Conservation (phyloP, 2,329 filamentous ascomycete genomes). For the Ophiostoma ips region DNA sequence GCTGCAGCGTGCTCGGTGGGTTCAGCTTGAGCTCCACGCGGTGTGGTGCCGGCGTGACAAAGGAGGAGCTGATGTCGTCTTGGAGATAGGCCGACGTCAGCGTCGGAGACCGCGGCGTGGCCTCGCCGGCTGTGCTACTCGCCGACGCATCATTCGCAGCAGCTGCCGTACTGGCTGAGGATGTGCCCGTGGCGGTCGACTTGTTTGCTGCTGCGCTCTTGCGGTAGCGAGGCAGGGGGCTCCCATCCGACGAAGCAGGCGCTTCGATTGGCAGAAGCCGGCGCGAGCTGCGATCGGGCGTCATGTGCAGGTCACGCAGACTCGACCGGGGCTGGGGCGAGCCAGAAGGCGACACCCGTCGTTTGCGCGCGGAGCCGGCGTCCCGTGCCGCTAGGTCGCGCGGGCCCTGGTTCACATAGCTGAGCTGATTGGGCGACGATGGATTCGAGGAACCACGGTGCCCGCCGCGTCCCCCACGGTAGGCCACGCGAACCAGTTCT, state of each 20-base stretch:
- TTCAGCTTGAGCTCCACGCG: slow-evolving; percentile 61
- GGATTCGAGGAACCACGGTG: slow-evolving; percentile 56
- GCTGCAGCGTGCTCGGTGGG: slow-evolving; percentile 66
- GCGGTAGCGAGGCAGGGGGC: slow-evolving; percentile 45
- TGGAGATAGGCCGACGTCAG: slow-evolving; percentile 48
- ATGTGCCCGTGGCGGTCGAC: slow-evolving; percentile 3
- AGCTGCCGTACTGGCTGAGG: slow-evolving; percentile 3
- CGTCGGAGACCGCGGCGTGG: slow-evolving; percentile 43
- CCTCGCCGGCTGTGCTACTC: slow-evolving; percentile 3
- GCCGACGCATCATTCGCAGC: slow-evolving; percentile 9
- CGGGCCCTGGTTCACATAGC: slow-evolving; percentile 46
- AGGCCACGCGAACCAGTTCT: slow-evolving; percentile 69
- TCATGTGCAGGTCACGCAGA: slow-evolving; percentile 38
- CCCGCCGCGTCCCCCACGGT: slow-evolving; percentile 46
- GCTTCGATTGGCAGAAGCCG: slow-evolving; percentile 26
- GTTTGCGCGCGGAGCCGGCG: slow-evolving; percentile 39
- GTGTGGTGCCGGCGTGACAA: slow-evolving; percentile 59
- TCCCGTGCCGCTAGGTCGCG: slow-evolving; percentile 40
- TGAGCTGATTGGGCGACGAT: slow-evolving; percentile 49
- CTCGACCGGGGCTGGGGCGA: slow-evolving; percentile 42
- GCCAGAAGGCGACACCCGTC: slow-evolving; percentile 37
- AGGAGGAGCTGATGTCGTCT: slow-evolving; percentile 46
- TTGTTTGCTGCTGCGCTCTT: slow-evolving; percentile 23
- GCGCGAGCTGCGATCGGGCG: slow-evolving; percentile 38
- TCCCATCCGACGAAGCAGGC: slow-evolving; percentile 34